phyloP scores from a whole-genome alignment of 441 rosid species.

The Francoa sonchifolia region DNA sequence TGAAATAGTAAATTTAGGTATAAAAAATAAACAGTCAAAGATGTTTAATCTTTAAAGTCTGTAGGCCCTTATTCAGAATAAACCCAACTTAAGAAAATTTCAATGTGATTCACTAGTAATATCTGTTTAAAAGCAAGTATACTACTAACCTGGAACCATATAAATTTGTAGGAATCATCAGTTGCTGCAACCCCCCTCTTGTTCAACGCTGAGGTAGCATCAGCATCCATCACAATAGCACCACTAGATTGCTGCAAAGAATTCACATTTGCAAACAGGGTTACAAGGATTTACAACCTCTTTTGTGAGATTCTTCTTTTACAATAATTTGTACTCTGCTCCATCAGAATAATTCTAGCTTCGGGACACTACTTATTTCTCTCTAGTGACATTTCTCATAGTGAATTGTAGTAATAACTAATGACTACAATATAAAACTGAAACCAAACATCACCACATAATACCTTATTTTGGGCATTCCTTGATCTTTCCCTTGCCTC shows the following conservation, averaged over 20 bases:
- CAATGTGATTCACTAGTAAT: not conserved
- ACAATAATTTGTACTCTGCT: too few species aligned
- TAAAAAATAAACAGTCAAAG: too few species aligned
- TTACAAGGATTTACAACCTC: not conserved
- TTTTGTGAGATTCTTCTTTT: too few species aligned
- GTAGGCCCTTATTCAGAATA: too few species aligned
- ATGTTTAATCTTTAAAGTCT: too few species aligned
- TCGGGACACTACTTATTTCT: too few species aligned
- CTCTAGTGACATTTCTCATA: too few species aligned
- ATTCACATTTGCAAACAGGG: conserved; percentile 12
- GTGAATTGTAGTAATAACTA: not conserved
- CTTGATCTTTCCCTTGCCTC: conserved; percentile 97
- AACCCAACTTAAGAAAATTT: not conserved
- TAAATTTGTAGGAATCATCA: conserved; percentile 69
- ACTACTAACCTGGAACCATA: conserved; percentile 63
- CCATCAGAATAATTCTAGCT: too few species aligned
- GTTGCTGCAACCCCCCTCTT: conserved; percentile 59
- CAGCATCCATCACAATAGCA: conserved; percentile 82
- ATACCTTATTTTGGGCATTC: conserved; percentile 80
- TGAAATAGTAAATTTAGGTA: too few species aligned
- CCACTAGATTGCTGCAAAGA: conserved; percentile 76
- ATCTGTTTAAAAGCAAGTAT: not conserved
- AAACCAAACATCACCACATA: conserved; percentile 4
- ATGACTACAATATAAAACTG: not conserved
- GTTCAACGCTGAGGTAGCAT: conserved; percentile 77